A percentile compares a stretch with the other conserved stretches of the same genome.
These are phyloP conservation scores for Dendrothele bispora DNA, from an alignment of 768 basidiomycete genomes.

Conservation along the genomic window DNA sequence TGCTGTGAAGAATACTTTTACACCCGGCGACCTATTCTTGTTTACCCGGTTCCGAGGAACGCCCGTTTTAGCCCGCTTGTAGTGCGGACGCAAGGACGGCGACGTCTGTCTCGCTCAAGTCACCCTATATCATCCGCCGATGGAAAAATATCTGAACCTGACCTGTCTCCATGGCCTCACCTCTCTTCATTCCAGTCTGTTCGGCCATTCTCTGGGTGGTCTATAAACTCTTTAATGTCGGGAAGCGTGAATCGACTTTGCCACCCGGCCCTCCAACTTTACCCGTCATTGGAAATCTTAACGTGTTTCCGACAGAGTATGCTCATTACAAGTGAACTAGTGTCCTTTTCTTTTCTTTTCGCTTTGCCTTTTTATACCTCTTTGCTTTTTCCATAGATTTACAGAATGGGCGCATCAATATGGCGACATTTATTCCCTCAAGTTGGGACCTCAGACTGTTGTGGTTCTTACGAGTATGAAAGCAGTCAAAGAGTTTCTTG, in stretches of 20 bases:
- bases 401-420: slow-evolving; percentile 27
- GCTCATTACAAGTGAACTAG: slow-evolving; percentile 10
- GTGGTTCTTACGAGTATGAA: slow-evolving; percentile 22
- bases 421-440: slow-evolving; percentile 26
- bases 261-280: slow-evolving; percentile 16
- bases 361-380: too few relatives aligned
- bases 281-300: slow-evolving; percentile 13
- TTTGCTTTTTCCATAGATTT: slow-evolving; percentile 12
- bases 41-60: too few relatives aligned
- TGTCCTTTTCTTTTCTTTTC: too few relatives aligned
- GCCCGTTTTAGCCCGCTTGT: too few relatives aligned
- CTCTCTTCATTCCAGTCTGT: too few relatives aligned
- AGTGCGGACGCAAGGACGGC: too few relatives aligned
- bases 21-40: too few relatives aligned
- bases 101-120: too few relatives aligned
- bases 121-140: too few relatives aligned
- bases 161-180: too few relatives aligned
- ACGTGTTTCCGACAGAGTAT: slow-evolving; percentile 12
- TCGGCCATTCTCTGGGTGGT: background rate
- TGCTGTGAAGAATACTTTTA: too few relatives aligned
- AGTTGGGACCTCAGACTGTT: slow-evolving; percentile 18
- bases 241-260: slow-evolving; percentile 7
- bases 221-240: slow-evolving; percentile 5
- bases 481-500: slow-evolving; percentile 26
- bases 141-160: too few relatives aligned